Conservation (phyloP, 257 asterid species). For the Leonotis leonurus region DNA sequence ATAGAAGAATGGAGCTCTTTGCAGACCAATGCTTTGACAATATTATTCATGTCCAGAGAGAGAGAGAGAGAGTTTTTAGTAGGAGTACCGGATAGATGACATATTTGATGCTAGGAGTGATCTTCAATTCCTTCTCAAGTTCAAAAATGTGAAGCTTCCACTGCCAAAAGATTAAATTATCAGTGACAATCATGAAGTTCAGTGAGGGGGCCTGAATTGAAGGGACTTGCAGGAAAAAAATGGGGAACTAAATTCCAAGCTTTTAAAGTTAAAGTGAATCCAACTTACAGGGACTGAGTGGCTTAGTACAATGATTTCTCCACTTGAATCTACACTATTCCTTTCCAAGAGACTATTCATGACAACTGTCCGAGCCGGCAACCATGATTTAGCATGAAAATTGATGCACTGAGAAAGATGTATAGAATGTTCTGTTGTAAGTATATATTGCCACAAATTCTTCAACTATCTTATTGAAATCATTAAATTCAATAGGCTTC, state of each 20-base stretch:
- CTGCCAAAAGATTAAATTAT: conserved; percentile 13
- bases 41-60: neutral
- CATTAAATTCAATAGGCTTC: neutral
- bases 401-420: conserved; percentile 15
- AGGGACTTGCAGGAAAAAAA: neutral
- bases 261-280: neutral
- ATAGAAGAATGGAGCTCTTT: neutral
- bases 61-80: neutral
- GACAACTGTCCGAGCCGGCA: conserved; percentile 18
- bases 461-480: neutral
- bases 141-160: conserved; percentile 23
- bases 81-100: conserved; percentile 14
- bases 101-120: conserved; percentile 19
- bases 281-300: conserved; percentile 22
- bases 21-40: neutral
- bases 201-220: neutral
- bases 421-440: neutral
- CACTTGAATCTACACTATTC: conserved; percentile 15
- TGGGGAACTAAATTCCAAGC: neutral
- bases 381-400: conserved; percentile 20
- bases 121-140: conserved; percentile 21
- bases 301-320: conserved; percentile 14
- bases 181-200: neutral
- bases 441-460: neutral
- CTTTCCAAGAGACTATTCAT: conserved; percentile 15